phyloP scores from a whole-genome alignment of 176 grass and related monocot genomes.

The Musa troglodytarum region DNA sequence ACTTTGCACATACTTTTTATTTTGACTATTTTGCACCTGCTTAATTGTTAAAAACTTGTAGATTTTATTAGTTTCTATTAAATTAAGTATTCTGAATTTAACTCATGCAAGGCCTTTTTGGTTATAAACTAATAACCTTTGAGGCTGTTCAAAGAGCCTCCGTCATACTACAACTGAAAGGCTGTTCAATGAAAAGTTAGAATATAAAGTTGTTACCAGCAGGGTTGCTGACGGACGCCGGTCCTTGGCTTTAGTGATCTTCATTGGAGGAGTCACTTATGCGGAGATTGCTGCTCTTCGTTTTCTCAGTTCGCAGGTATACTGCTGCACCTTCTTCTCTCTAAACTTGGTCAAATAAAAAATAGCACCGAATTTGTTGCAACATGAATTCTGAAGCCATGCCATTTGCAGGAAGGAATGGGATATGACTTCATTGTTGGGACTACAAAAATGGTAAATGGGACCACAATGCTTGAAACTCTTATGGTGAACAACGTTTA shows the following conservation, averaged over 20 bases:
- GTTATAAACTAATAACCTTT: too few relatives aligned
- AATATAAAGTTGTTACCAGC: slow-evolving; percentile 21
- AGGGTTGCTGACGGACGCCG: slow-evolving; percentile 60
- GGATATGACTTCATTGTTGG: slow-evolving; percentile 83
- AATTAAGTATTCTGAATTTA: too few relatives aligned
- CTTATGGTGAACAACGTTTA: slow-evolving; percentile 53
- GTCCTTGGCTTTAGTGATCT: slow-evolving; percentile 74
- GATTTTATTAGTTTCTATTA: too few relatives aligned
- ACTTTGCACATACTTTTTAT: too few relatives aligned
- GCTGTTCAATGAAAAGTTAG: too few relatives aligned
- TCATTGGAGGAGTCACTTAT: slow-evolving; percentile 84
- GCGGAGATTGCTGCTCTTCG: slow-evolving; percentile 86
- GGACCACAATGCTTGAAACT: slow-evolving; percentile 63
- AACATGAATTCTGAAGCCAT: not conserved
- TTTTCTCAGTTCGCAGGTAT: slow-evolving; percentile 91
- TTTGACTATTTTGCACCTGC: too few relatives aligned
- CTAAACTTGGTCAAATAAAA: not conserved
- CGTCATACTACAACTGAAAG: too few relatives aligned
- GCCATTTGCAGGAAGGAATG: slow-evolving; percentile 61
- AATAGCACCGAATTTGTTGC: not conserved
- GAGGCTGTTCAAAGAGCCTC: too few relatives aligned
- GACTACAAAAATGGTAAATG: slow-evolving; percentile 77
- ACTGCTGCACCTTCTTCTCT: not conserved
- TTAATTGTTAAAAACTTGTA: too few relatives aligned
- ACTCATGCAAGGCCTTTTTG: too few relatives aligned